Percentiles rank a stretch among this genome's conserved stretches.
phyloP scores from a whole-genome alignment of 495 filamentous ascomycete species.

The Podospora comata region DNA sequence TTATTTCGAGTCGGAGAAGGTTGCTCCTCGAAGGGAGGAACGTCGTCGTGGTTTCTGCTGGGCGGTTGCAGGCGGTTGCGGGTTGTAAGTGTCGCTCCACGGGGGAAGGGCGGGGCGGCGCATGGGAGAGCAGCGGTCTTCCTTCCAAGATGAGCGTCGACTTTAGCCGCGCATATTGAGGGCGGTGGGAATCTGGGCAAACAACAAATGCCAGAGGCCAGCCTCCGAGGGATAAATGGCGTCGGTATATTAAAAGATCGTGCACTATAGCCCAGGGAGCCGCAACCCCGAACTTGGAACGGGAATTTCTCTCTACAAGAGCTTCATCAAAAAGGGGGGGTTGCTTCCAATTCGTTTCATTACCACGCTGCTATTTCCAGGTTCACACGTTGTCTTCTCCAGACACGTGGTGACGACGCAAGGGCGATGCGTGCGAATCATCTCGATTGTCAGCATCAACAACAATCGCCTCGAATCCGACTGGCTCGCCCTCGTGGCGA shows the following conservation, averaged over 20 bases:
- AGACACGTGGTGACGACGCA: background rate
- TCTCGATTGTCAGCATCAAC: background rate
- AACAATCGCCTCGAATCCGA: background rate
- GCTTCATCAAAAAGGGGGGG: conserved; percentile 1
- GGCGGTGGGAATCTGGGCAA: conserved; percentile 16
- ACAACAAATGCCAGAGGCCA: conserved; percentile 16
- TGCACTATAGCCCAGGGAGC: conserved; percentile 27
- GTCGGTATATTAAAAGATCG: conserved; percentile 26
- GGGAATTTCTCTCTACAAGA: conserved; percentile 1
- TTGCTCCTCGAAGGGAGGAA: conserved; percentile 18
- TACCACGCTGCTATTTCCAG: conserved; percentile 14
- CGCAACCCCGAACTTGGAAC: conserved; percentile 25
- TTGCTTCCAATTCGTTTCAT: conserved; percentile 7
- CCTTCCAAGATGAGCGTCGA: conserved; percentile 18
- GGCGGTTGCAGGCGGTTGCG: conserved; percentile 2
- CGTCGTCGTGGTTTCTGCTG: background rate
- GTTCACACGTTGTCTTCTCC: background rate
- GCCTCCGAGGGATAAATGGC: conserved; percentile 31
- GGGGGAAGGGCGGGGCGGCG: background rate
- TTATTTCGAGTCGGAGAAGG: conserved; percentile 23
- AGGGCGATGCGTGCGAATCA: background rate
- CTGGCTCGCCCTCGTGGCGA: background rate
- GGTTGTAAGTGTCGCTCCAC: background rate
- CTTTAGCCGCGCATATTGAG: conserved; percentile 35
- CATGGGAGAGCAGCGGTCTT: background rate